These are phyloP conservation scores for Trichoderma reesei DNA, from an alignment of 495 filamentous ascomycete genomes.

Conservation along the genomic window DNA sequence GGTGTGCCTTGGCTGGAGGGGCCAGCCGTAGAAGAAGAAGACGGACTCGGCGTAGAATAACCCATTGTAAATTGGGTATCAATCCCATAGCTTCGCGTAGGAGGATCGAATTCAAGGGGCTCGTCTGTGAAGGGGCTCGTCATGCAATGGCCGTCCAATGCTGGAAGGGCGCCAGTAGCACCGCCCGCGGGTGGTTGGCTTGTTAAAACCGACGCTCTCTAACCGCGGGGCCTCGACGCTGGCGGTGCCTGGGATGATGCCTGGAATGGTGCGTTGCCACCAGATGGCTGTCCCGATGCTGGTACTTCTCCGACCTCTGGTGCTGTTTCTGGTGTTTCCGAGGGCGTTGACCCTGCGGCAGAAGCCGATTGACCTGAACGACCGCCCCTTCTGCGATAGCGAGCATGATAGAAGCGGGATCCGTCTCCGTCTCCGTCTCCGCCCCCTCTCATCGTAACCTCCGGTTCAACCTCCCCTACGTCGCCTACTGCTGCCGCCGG, in stretches of 20 bases:
- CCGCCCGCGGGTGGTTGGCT: background rate
- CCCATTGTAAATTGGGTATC: no score
- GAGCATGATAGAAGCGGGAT: background rate
- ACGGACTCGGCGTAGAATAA: no score
- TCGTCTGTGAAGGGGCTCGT: background rate
- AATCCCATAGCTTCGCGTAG: background rate
- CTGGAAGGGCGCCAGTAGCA: no score
- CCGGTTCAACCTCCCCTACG: background rate
- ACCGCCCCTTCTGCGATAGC: background rate
- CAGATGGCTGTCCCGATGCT: background rate
- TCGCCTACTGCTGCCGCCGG: background rate
- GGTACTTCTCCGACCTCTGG: no score
- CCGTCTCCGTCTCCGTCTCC: background rate
- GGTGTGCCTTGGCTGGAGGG: no score
- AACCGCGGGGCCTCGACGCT: background rate
- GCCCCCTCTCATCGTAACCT: slow-evolving; percentile 1
- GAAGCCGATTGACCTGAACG: background rate
- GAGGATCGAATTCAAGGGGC: background rate
- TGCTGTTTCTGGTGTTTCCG: background rate
- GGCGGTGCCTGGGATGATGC: background rate
- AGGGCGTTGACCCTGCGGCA: background rate
- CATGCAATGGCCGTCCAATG: background rate
- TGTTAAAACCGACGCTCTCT: background rate
- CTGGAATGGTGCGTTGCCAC: background rate
- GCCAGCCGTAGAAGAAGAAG: no score